A percentile compares a stretch with the other conserved stretches of the same genome.
These are phyloP conservation scores for Colletotrichum brevisporum DNA, from an alignment of 2,329 filamentous ascomycete species.

Conservation along the genomic window DNA sequence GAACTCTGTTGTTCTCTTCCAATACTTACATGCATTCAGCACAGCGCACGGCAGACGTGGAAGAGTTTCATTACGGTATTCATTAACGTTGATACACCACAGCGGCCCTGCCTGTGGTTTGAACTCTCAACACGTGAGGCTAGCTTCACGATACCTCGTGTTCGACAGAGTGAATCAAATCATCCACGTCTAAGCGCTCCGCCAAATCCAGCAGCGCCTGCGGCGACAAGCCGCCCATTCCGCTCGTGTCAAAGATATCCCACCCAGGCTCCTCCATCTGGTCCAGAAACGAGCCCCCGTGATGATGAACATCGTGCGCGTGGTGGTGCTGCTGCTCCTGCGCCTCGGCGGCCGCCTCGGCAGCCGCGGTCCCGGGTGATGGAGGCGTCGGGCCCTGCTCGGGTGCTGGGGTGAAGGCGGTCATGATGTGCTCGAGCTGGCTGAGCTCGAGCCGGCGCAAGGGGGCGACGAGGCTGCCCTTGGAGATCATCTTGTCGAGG, in stretches of 20 bases:
- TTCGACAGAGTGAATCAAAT: conserved; percentile 36
- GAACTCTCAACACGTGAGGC: no score
- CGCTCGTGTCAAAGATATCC: conserved; percentile 50
- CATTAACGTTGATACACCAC: no score
- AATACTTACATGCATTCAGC: no score
- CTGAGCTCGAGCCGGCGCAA: conserved; percentile 53
- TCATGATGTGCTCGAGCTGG: conserved; percentile 54
- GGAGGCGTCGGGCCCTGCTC: conserved; percentile 39
- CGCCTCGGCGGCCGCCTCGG: background rate
- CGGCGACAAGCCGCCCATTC: conserved; percentile 50
- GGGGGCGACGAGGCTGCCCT: conserved; percentile 55
- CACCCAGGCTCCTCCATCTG: conserved; percentile 44
- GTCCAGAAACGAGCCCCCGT: conserved; percentile 30
- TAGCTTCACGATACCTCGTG: background rate
- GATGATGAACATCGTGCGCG: conserved; percentile 20
- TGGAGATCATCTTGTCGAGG: conserved; percentile 54
- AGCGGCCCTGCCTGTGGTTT: no score
- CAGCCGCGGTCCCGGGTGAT: background rate
- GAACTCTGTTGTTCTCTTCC: no score
- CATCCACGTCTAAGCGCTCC: conserved; percentile 47
- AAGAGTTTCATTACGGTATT: no score
- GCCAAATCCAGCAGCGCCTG: conserved; percentile 50
- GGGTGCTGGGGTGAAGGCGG: conserved; percentile 49
- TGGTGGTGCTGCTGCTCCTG: conserved; percentile 23
- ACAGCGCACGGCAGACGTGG: no score